These are phyloP conservation scores for Citrus sp. DNA, from an alignment of 345 rosid species.

Conservation along the genomic window DNA sequence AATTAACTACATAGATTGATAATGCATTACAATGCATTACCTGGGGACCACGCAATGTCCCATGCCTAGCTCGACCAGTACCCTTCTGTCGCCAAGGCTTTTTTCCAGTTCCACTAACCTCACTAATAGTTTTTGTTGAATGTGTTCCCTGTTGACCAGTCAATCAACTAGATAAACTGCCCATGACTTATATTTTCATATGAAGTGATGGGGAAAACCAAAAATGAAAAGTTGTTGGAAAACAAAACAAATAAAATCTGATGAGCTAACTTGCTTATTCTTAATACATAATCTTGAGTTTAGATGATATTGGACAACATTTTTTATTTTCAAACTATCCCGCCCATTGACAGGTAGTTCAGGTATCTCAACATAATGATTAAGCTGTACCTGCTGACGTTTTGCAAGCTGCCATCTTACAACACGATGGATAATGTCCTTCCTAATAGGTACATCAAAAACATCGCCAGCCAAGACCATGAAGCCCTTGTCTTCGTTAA, in stretches of 20 bases:
- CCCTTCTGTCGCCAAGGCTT: conserved; percentile 91
- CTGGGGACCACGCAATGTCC: conserved; percentile 88
- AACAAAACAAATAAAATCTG: background rate
- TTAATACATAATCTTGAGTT: background rate
- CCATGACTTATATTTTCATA: background rate
- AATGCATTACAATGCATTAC: conserved; percentile 27
- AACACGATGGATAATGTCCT: conserved; percentile 87
- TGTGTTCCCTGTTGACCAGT: conserved; percentile 67
- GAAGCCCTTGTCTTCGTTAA: conserved; percentile 67
- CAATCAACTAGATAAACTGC: conserved; percentile 5
- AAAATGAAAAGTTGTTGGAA: too few species aligned
- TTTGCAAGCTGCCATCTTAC: conserved; percentile 92
- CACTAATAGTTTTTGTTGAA: conserved; percentile 90
- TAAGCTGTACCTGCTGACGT: conserved; percentile 66
- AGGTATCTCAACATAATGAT: background rate
- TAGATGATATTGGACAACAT: background rate
- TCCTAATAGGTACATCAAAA: conserved; percentile 89
- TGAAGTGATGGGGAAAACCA: background rate
- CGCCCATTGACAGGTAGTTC: background rate
- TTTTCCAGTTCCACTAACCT: conserved; percentile 94
- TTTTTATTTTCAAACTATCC: background rate
- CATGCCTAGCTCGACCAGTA: conserved; percentile 90
- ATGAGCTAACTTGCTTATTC: background rate
- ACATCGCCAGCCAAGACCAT: conserved; percentile 92
- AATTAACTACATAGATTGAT: conserved; percentile 5